These are phyloP conservation scores for Leccinum obscurum DNA, from an alignment of 768 basidiomycete species.

Conservation along the genomic window DNA sequence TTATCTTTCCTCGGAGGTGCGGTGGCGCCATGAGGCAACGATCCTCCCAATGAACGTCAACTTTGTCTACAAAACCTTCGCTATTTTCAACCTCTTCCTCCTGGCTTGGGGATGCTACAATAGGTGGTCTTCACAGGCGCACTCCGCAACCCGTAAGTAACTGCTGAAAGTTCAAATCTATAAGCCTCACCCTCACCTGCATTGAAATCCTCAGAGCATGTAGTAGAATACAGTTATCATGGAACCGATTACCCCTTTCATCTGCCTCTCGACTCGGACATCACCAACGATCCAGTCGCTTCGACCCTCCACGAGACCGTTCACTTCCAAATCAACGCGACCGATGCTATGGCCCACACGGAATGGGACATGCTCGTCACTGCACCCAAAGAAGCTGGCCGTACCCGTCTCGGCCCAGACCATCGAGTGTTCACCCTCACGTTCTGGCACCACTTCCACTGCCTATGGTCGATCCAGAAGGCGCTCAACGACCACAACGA, in stretches of 20 bases:
- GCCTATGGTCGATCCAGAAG: constrained; percentile 15
- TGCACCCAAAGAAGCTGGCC: constrained; percentile 8
- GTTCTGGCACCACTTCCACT: constrained; percentile 17
- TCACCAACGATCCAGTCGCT: constrained; percentile 6
- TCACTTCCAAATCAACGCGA: constrained; percentile 8
- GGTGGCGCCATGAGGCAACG: neutral
- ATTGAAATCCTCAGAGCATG: neutral
- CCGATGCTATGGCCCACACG: constrained; percentile 6
- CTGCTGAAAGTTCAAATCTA: neutral
- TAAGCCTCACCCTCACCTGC: neutral
- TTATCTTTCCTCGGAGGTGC: neutral
- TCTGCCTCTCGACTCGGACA: constrained; percentile 2
- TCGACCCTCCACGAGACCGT: constrained; percentile 17
- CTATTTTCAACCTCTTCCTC: constrained; percentile 9
- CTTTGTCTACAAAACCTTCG: neutral
- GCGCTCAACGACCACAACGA: constrained; percentile 14
- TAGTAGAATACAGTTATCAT: constrained; percentile 9
- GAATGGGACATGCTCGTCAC: constrained; percentile 15
- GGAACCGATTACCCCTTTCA: constrained; percentile 13
- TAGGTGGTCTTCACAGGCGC: constrained; percentile 1
- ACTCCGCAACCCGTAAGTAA: neutral
- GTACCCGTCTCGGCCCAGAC: constrained; percentile 16
- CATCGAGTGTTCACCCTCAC: constrained; percentile 11
- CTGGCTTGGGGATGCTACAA: constrained; percentile 1
- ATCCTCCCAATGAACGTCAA: neutral